Evolutionary conservation across 2,329 filamentous ascomycete genomes (phyloP).

Genomic region (Ophiostoma tasmaniense): DNA sequence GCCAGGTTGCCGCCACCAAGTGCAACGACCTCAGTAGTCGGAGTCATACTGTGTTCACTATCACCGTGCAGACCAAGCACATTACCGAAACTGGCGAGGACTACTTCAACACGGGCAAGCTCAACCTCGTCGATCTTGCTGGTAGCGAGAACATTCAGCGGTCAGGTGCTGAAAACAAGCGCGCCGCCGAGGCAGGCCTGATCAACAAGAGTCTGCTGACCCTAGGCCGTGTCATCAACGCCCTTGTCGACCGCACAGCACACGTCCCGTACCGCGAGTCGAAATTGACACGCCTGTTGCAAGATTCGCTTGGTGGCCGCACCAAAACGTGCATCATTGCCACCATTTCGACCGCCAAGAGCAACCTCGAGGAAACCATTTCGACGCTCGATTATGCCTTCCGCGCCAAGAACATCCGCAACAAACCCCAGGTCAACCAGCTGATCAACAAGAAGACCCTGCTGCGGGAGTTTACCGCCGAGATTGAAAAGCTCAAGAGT

Average conservation of each 20-base stretch:
- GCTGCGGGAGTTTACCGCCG: slow-evolving; percentile 77
- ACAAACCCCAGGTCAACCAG: slow-evolving; percentile 93
- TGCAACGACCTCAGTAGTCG: slow-evolving; percentile 97
- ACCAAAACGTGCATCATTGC: slow-evolving; percentile 99
- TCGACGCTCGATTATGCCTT: slow-evolving; percentile 97
- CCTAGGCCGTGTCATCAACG: slow-evolving; percentile 93
- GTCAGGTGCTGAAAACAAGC: slow-evolving; percentile 95
- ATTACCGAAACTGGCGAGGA: slow-evolving; percentile 78
- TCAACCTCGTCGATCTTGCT: slow-evolving; percentile 93
- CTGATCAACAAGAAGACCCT: slow-evolving; percentile 89
- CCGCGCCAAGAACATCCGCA: slow-evolving; percentile 94
- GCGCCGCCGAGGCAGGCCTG: slow-evolving; percentile 85
- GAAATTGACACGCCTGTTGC: slow-evolving; percentile 85
- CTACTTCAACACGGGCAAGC: slow-evolving; percentile 80
- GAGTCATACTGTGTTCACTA: slow-evolving; percentile 95
- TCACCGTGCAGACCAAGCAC: slow-evolving; percentile 83
- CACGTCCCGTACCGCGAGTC: slow-evolving; percentile 93
- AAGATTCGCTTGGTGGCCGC: slow-evolving; percentile 90
- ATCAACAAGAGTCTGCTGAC: slow-evolving; percentile 98
- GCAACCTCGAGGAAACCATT: slow-evolving; percentile 94
- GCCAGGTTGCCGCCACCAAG: slow-evolving; percentile 98
- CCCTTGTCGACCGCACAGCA: slow-evolving; percentile 76
- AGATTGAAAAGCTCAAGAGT: slow-evolving; percentile 91
- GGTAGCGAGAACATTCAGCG: slow-evolving; percentile 97
- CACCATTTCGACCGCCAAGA: slow-evolving; percentile 87